A percentile compares a stretch with the other conserved stretches of the same genome.
These are phyloP conservation scores for Seiridium cupressi DNA, from an alignment of 2,329 filamentous ascomycete species.

Conservation along the genomic window DNA sequence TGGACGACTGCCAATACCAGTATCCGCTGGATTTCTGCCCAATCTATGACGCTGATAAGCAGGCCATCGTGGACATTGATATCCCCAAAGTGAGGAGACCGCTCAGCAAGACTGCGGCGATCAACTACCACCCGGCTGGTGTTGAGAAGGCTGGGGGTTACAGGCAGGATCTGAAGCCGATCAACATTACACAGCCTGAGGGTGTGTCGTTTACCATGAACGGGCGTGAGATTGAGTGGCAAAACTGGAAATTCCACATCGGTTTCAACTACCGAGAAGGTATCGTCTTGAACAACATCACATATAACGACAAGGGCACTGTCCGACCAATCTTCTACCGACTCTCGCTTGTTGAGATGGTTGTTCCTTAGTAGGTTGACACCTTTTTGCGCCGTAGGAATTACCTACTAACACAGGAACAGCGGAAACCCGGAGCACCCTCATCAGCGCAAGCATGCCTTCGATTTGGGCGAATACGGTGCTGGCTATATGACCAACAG, in stretches of 20 bases:
- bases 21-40: constrained; percentile 93
- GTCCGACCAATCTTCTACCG: constrained; percentile 83
- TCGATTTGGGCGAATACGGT: constrained; percentile 78
- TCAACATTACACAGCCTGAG: constrained; percentile 84
- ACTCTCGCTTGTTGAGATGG: constrained; percentile 89
- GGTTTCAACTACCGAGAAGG: constrained; percentile 96
- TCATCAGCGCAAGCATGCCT: constrained; percentile 79
- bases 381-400: neutral
- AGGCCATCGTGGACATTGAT: constrained; percentile 79
- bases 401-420: neutral
- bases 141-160: constrained; percentile 75
- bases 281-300: constrained; percentile 86
- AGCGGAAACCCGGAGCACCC: constrained; percentile 74
- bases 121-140: constrained; percentile 76
- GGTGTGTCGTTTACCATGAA: constrained; percentile 82
- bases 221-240: constrained; percentile 77
- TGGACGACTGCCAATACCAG: constrained; percentile 86
- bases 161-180: constrained; percentile 76
- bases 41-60: constrained; percentile 79
- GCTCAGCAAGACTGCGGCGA: constrained; percentile 66
- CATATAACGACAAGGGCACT: constrained; percentile 79
- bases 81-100: constrained; percentile 75
- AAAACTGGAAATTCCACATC: constrained; percentile 90
- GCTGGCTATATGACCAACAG: constrained; percentile 83
- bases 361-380: constrained; percentile 69